Evolutionary conservation across 768 basidiomycete genomes (phyloP), one percentile per base, ranked within the genome.

Genomic region (Mycena epipterygia): DNA sequence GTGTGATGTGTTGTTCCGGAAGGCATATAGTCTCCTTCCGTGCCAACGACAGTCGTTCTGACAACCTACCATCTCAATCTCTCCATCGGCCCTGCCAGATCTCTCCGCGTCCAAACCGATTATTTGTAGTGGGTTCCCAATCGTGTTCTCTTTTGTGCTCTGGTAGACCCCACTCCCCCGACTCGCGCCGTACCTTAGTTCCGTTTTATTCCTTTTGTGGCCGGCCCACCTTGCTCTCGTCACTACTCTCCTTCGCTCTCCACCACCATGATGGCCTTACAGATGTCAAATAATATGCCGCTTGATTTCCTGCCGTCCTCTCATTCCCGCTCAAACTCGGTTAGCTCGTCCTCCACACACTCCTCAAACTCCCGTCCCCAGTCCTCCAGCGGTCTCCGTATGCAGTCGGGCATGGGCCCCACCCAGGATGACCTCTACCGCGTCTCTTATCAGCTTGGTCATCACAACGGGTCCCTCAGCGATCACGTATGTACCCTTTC

Each of bases 271-370:
- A 88, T 91, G 82, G 89, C 91, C 81, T 86, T 92, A 74, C 91
- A 93, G 80, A 87, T 91, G 86, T 85, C 91, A 71, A 82, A 88
- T 72, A 87, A 84, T 79, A 82, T 90, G 77, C 87, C 91, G 70
- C 88, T 93, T 82, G 92, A 94, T 80, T 93, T 92, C 80, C 83
- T 91, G 61, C 89, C 91, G 55, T 79, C 84, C 71, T 86, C 85
- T 71, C 94, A 93, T 79, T 94, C 93, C 33, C 89, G 94, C 78
- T 93, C 93, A 51, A 89, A 87, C 79, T 95, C 94, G 23, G 87
- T 93, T 79, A 92, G 92, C 48, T 94, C 93, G 42, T 87, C 89
- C 56, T 92, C 91, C 67, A 89, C 91, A 55, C 90, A 90, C 77
- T 92, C 91, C 2, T 89, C 91, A 74, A 86, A 86, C 75, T 93